Percentiles rank a stretch among this genome's conserved stretches.
These are phyloP conservation scores for Suhomyces pyralidae DNA, from an alignment of 805 yeast genomes.

Conservation along the genomic window DNA sequence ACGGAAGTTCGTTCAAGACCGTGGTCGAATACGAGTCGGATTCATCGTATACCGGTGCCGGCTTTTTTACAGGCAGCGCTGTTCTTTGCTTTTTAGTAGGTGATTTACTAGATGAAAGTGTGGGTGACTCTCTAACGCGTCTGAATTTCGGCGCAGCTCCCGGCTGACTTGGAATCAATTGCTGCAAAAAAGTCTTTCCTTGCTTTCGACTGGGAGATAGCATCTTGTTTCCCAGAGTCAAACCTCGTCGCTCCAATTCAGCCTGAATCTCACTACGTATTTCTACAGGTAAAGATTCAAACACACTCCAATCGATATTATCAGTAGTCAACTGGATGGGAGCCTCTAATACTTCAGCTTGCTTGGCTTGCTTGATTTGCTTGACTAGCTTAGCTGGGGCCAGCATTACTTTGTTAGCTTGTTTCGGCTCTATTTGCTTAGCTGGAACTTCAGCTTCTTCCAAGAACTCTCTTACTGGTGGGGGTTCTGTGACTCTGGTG, in stretches of 20 bases:
- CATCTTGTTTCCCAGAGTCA: conserved; percentile 6
- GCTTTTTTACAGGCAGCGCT: conserved; percentile 13
- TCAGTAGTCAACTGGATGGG: conserved; percentile 1
- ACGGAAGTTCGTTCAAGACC: conserved; percentile 37
- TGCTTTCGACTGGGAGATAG: not conserved
- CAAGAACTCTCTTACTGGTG: not conserved
- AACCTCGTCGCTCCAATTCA: conserved; percentile 48
- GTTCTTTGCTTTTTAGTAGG: conserved; percentile 12
- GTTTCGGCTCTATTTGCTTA: conserved; percentile 4
- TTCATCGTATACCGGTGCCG: conserved; percentile 14
- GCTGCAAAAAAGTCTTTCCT: conserved; percentile 33
- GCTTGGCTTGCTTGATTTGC: not conserved
- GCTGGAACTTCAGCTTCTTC: conserved; percentile 14
- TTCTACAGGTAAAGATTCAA: conserved; percentile 61
- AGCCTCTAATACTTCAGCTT: not conserved
- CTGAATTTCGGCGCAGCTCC: conserved; percentile 28
- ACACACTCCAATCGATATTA: conserved; percentile 64
- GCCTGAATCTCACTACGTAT: conserved; percentile 58
- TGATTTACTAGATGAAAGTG: conserved; percentile 22
- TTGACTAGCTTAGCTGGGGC: conserved; percentile 1
- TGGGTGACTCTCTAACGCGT: conserved; percentile 32
- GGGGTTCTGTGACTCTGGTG: conserved; percentile 1
- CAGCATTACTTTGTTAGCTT: conserved; percentile 4
- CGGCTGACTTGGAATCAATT: conserved; percentile 32
- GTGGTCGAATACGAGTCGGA: conserved; percentile 34